Evolutionary conservation across 495 filamentous ascomycete species (phyloP).

Genomic region (Lasiosphaeria miniovina): DNA sequence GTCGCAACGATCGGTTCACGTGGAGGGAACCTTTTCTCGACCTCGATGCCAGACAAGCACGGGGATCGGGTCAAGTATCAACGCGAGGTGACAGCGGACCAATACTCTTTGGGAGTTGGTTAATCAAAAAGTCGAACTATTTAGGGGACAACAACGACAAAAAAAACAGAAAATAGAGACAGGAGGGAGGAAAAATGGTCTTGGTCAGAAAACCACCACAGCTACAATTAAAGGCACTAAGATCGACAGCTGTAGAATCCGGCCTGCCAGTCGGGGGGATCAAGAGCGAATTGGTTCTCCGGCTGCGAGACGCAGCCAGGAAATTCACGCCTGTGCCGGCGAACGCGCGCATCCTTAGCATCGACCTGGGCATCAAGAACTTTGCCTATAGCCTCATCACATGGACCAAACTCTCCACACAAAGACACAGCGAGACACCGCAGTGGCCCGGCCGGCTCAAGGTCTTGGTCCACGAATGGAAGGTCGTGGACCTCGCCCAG

Average conservation of each 20-base stretch:
- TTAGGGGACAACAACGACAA: background rate
- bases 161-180: background rate
- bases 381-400: conserved; percentile 69
- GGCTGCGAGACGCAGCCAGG: conserved; percentile 22
- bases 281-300: conserved; percentile 14
- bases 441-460: background rate
- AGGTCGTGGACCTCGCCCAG: background rate
- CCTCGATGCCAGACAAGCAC: no score
- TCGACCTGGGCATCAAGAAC: conserved; percentile 86
- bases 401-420: conserved; percentile 19
- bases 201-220: no score
- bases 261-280: conserved; percentile 24
- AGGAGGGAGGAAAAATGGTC: background rate
- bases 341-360: conserved; percentile 58
- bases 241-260: conserved; percentile 9
- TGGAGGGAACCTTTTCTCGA: no score
- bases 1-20: no score
- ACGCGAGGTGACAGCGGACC: no score
- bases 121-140: background rate
- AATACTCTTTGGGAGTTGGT: no score
- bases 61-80: no score
- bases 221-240: no score
- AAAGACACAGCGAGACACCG: background rate
- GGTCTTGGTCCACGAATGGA: background rate
- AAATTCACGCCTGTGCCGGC: conserved; percentile 15